Conservation (phyloP, 441 rosid species). For the Viola pubescens region DNA sequence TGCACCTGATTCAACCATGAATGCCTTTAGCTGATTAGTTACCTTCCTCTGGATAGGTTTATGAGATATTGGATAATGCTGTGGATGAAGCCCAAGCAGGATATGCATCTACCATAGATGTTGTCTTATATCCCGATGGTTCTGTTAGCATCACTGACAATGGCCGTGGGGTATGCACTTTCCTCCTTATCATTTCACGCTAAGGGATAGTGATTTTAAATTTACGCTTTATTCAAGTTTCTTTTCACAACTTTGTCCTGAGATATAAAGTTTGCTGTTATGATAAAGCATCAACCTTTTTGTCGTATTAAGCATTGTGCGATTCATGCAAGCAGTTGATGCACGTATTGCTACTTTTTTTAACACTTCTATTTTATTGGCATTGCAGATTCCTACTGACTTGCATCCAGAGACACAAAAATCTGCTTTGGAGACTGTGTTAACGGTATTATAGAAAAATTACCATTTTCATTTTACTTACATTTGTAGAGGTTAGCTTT, state of each 20-base stretch:
- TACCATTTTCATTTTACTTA: slow-evolving; percentile 12
- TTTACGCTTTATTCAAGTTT: no score
- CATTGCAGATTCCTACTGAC: slow-evolving; percentile 81
- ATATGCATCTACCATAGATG: slow-evolving; percentile 65
- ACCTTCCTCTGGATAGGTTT: slow-evolving; percentile 46
- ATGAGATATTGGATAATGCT: slow-evolving; percentile 93
- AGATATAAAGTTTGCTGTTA: no score
- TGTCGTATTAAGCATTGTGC: no score
- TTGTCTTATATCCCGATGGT: slow-evolving; percentile 59
- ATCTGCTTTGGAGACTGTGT: slow-evolving; percentile 92
- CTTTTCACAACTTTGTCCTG: no score
- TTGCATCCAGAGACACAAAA: slow-evolving; percentile 90
- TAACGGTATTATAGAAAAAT: slow-evolving; percentile 56
- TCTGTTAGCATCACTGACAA: slow-evolving; percentile 83
- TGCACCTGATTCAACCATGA: no score
- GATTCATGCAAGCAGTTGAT: no score
- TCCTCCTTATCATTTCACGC: slow-evolving; percentile 3
- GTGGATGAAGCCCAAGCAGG: slow-evolving; percentile 99
- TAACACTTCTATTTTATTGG: slow-evolving; percentile 12
- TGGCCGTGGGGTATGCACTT: slow-evolving; percentile 82
- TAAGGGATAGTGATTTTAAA: not conserved
- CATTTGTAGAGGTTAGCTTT: slow-evolving; percentile 6
- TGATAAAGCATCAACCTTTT: no score
- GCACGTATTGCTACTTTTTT: no score
- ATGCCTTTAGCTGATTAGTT: no score